Evolutionary conservation across 2,329 filamentous ascomycete genomes (phyloP).

Genomic region (Stylonectria norvegica): DNA sequence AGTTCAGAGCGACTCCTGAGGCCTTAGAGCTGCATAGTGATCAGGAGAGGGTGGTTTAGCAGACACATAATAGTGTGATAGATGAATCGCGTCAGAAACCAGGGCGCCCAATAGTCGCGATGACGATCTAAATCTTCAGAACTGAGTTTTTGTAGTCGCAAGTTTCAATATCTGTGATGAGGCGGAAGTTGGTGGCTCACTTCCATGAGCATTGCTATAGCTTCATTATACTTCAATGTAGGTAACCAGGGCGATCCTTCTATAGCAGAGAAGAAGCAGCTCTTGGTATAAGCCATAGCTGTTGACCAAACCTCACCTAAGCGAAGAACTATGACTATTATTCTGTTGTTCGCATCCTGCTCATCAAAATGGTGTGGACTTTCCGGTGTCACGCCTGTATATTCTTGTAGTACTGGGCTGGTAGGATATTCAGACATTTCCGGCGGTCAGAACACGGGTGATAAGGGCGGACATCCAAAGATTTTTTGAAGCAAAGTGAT

Average conservation of each 20-base stretch:
- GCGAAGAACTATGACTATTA: conserved; percentile 1
- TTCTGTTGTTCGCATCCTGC: conserved; percentile 1
- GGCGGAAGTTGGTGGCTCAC: conserved; percentile 4
- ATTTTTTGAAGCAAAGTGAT: background rate
- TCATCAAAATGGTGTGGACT: background rate
- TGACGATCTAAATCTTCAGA: background rate
- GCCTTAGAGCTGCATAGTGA: conserved; percentile 7
- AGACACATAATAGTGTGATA: conserved; percentile 10
- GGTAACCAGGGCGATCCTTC: conserved; percentile 1
- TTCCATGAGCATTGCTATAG: conserved; percentile 3
- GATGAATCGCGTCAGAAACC: conserved; percentile 10
- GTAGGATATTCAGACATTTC: background rate
- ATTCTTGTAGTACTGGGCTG: background rate
- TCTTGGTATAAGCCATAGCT: background rate
- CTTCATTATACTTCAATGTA: background rate
- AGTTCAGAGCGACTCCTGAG: conserved; percentile 4
- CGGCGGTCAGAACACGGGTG: background rate
- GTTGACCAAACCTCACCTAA: conserved; percentile 4
- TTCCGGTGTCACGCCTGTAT: too few species aligned
- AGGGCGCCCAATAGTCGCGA: conserved; percentile 7
- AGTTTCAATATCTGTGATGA: conserved; percentile 5
- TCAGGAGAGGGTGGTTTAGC: conserved; percentile 7
- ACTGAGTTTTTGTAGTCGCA: conserved; percentile 1
- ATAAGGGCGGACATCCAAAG: background rate
- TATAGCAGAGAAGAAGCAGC: background rate